Conservation (phyloP, 805 yeast genomes). For the Helenozyma rhizophorensis region DNA sequence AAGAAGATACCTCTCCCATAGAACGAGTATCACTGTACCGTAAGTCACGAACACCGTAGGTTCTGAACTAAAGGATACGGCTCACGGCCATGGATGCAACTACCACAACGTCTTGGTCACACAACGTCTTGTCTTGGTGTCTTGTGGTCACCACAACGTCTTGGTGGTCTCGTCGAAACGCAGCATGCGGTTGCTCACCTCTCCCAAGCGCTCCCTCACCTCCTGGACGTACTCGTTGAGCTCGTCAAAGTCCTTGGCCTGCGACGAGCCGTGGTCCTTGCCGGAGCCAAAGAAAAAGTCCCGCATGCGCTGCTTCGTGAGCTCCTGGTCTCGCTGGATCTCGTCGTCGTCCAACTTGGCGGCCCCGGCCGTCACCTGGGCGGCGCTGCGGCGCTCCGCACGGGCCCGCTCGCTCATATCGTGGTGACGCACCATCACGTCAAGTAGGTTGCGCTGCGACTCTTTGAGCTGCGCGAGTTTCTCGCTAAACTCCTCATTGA, state of each 20-base stretch:
- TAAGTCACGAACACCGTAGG: too few relatives aligned
- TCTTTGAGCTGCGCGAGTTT: conserved; percentile 51
- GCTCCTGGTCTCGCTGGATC: conserved; percentile 8
- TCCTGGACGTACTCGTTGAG: conserved; percentile 47
- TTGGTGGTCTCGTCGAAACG: conserved; percentile 42
- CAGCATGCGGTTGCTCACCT: conserved; percentile 49
- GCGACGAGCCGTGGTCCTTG: conserved; percentile 10
- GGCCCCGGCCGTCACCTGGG: conserved; percentile 6
- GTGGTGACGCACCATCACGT: conserved; percentile 29
- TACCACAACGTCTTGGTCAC: too few relatives aligned
- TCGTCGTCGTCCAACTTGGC: conserved; percentile 6
- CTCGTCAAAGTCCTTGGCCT: conserved; percentile 41
- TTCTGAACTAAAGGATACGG: too few relatives aligned
- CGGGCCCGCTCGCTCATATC: conserved; percentile 15
- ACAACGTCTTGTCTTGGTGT: too few relatives aligned
- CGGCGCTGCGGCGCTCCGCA: conserved; percentile 8
- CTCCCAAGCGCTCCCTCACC: conserved; percentile 45
- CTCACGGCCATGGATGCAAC: too few relatives aligned
- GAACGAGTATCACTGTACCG: too few relatives aligned
- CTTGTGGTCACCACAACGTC: conserved; percentile 33
- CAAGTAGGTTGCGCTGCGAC: conserved; percentile 45
- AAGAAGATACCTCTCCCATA: too few relatives aligned
- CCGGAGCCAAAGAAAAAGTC: conserved; percentile 9
- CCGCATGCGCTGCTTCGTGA: conserved; percentile 11
- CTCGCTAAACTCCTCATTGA: conserved; percentile 46